Evolutionary conservation across 176 grass and related monocot species (phyloP), one percentile per base, ranked within the genome.

Genomic region (Melocanna baccifera): DNA sequence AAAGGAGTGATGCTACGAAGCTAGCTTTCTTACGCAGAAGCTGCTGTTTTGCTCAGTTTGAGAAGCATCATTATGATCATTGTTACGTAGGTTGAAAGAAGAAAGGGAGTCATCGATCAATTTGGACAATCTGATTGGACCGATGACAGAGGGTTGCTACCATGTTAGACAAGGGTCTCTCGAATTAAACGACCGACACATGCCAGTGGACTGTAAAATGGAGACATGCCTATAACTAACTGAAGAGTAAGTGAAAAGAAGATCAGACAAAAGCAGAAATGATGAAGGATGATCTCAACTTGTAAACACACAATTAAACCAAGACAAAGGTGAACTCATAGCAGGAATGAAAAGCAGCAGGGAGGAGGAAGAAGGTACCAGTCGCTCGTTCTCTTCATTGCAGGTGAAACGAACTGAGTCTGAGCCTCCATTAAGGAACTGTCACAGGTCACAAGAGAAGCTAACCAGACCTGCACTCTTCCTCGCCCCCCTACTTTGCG

Each of bases 321-420:
- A 65, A 65, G 29, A 61, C 34, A 50, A 50, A 12, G 12, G 41
- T 1, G 45, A 70, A 15, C 36, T 14, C 65, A 5, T 74, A 53
- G 46, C 15, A 34, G 2, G 26, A 52, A 19, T 1, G 36, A 20
- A 34, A 19, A 69, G 2, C 5, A 57, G 23, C 7, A 69, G 20
- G 51, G 39, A 79, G 40, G 7, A 76, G 65, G 5, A 28, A 1
- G 41, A 25, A n/a, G 20, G 7, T 77, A 94, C 96, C 96, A 94
- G 80, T 94, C 89, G 6, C 85, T 83, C 86, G 81, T 92, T 69
- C 88, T 92, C 88, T 91, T 92, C 88, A 89, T 91, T 29, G 88
- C 79, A 59, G 93, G 83, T n/a, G 88, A 90, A 32, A 87, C 52
- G 29, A 92, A 61, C 73, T 81, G 87, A 15, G 82, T 48, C 79